Evolutionary conservation across 2,329 filamentous ascomycete species (phyloP).

Genomic region (Byssothecium circinans): DNA sequence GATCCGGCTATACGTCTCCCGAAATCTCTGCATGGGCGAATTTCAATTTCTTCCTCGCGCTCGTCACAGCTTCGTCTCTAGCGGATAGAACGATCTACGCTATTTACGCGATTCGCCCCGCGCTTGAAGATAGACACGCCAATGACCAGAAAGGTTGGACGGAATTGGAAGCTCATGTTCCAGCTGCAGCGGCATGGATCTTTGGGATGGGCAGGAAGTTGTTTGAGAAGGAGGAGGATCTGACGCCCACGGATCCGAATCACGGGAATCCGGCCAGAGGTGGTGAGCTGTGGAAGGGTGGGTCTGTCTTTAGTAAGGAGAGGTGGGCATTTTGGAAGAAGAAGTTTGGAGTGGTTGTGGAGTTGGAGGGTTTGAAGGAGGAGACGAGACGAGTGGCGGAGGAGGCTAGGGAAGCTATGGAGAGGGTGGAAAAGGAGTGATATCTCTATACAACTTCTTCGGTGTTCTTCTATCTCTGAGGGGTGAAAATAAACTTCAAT

Average conservation of each 20-base stretch:
- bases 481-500: no score
- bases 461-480: no score
- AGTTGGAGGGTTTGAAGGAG: conserved; percentile 23
- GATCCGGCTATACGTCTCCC: conserved; percentile 16
- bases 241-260: conserved; percentile 29
- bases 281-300: conserved; percentile 34
- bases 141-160: conserved; percentile 12
- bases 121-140: conserved; percentile 24
- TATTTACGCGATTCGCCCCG: conserved; percentile 34
- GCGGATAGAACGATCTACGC: conserved; percentile 24
- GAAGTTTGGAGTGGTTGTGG: conserved; percentile 27
- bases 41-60: conserved; percentile 35
- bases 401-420: conserved; percentile 32
- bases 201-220: conserved; percentile 23
- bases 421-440: conserved; percentile 22
- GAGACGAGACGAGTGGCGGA: conserved; percentile 25
- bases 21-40: conserved; percentile 38
- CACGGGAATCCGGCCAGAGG: conserved; percentile 33
- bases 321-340: conserved; percentile 39
- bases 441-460: no score
- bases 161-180: conserved; percentile 30
- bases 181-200: conserved; percentile 36
- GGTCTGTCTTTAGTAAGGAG: conserved; percentile 31
- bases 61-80: conserved; percentile 19
- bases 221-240: conserved; percentile 27